These are phyloP conservation scores for Chlorokybus atmophyticus DNA, from an alignment of 139 green algal species.

Conservation along the genomic window DNA sequence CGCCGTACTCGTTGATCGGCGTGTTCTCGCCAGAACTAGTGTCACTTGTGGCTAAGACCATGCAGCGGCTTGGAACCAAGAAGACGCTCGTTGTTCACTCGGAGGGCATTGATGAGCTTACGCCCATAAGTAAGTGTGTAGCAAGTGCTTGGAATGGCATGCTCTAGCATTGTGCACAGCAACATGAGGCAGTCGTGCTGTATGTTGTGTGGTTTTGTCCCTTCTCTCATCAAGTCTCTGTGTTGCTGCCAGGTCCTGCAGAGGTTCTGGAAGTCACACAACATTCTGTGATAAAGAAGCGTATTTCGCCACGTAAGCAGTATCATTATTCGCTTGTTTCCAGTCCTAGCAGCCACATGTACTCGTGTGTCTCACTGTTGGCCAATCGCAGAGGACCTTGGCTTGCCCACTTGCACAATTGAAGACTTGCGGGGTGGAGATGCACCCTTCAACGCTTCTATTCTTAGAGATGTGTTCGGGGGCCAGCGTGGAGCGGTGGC, in stretches of 20 bases:
- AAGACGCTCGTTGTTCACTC: conserved; percentile 89
- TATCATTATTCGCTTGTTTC: background rate
- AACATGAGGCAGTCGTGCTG: too few species aligned
- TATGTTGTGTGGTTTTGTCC: too few species aligned
- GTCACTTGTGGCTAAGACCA: conserved; percentile 20
- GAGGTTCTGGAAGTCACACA: conserved; percentile 75
- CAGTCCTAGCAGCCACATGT: background rate
- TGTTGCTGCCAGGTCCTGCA: conserved; percentile 38
- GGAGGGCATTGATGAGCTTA: conserved; percentile 92
- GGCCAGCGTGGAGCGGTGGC: conserved; percentile 67
- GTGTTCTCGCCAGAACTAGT: conserved; percentile 49
- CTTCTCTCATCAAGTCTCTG: too few species aligned
- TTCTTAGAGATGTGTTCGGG: conserved; percentile 68
- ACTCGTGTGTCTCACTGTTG: conserved; percentile 43
- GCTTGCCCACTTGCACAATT: conserved; percentile 75
- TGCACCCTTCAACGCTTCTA: conserved; percentile 63
- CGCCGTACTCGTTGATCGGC: conserved; percentile 75
- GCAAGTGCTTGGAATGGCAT: too few species aligned
- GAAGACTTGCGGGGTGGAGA: conserved; percentile 85
- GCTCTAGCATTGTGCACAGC: too few species aligned
- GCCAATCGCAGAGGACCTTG: conserved; percentile 53
- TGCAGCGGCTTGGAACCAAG: conserved; percentile 55
- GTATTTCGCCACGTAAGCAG: conserved; percentile 17
- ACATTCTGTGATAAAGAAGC: conserved; percentile 33
- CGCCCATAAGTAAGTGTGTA: conserved; percentile 56